Evolutionary conservation across 305 asterid species (phyloP).

Genomic region (Petunia hybrid): DNA sequence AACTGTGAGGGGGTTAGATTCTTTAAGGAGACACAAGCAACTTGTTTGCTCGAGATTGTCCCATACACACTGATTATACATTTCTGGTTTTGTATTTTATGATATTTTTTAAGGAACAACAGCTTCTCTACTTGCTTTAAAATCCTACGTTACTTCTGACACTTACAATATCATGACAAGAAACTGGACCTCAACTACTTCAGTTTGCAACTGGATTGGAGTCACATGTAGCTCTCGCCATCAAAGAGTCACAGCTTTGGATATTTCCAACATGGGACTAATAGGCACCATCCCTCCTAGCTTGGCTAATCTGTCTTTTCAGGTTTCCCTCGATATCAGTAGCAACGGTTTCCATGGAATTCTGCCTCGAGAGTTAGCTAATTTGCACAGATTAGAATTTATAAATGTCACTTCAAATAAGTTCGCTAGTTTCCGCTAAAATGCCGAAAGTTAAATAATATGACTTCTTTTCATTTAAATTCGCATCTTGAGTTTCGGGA

Average conservation of each 20-base stretch:
- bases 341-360: constrained; percentile 41
- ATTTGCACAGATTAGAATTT: constrained; percentile 35
- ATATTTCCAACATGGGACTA: constrained; percentile 43
- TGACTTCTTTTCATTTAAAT: too few species aligned
- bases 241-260: constrained; percentile 39
- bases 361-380: constrained; percentile 42
- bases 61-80: too few species aligned
- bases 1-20: too few species aligned
- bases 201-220: constrained; percentile 54
- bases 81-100: too few species aligned
- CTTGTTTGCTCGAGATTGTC: too few species aligned
- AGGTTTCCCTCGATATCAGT: constrained; percentile 42
- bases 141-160: constrained; percentile 42
- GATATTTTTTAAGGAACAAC: too few species aligned
- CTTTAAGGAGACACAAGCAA: too few species aligned
- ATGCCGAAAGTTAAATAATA: too few species aligned
- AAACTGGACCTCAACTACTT: constrained; percentile 42
- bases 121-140: constrained; percentile 45
- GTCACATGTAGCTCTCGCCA: constrained; percentile 41
- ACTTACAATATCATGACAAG: constrained; percentile 36
- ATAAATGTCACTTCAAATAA: constrained; percentile 37
- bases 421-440: constrained; percentile 25
- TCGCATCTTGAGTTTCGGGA: too few species aligned
- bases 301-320: constrained; percentile 52
- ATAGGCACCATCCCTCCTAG: constrained; percentile 44